Percentiles rank a stretch among this genome's conserved stretches.
Conservation (phyloP, 208 protist species). For the Wallacemonas sp. region DNA sequence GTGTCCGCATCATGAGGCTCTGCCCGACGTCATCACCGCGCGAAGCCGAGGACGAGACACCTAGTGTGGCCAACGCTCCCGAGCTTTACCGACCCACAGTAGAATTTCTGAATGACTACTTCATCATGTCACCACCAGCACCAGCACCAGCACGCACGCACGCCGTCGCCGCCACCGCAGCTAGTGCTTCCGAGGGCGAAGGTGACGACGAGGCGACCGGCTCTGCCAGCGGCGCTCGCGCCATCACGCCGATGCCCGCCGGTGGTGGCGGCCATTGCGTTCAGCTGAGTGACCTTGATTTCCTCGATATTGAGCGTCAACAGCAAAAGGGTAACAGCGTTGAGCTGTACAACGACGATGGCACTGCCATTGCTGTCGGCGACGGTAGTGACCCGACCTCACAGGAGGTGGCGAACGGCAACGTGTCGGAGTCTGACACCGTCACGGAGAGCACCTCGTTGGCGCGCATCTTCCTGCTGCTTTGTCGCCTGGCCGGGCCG, state of each 20-base stretch:
- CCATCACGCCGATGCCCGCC: not conserved
- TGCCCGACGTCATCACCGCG: not conserved
- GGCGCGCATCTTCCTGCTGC: constrained; percentile 10
- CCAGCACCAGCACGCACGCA: not conserved
- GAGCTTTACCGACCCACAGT: constrained; percentile 1
- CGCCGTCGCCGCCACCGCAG: not conserved
- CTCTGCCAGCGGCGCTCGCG: not conserved
- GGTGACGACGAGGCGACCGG: not conserved
- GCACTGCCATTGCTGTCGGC: not conserved
- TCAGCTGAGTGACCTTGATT: not conserved
- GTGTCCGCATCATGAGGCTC: not conserved
- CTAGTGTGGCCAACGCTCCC: not conserved
- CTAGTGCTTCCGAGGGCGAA: not conserved
- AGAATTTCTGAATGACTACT: constrained; percentile 1
- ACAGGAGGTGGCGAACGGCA: no score
- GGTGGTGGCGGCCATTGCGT: not conserved
- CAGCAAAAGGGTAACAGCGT: not conserved
- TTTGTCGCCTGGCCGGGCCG: constrained; percentile 18
- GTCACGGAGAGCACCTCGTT: constrained; percentile 8
- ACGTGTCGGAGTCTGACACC: constrained; percentile 6
- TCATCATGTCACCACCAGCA: not conserved
- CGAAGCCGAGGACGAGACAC: not conserved
- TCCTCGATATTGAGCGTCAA: not conserved
- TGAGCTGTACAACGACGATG: not conserved
- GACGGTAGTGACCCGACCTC: not conserved